Conservation (phyloP, 179 eudicot species). For the Corrigiola litoralis region DNA sequence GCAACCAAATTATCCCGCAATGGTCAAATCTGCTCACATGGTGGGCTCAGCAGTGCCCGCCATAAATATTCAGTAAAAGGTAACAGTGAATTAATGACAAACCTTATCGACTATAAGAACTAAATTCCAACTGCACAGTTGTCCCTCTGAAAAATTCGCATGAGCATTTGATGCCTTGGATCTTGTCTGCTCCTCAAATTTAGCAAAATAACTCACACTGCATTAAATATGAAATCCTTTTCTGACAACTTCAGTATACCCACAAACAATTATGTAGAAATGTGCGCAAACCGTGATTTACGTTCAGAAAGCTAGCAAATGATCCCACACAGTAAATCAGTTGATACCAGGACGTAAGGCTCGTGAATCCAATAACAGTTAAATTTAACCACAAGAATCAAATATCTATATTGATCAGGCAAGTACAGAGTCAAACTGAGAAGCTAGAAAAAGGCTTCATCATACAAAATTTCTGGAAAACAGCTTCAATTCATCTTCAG, state of each 20-base stretch:
- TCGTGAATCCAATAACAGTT: too few species aligned
- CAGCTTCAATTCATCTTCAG: neutral
- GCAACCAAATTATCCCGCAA: neutral
- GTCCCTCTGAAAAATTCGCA: conserved; percentile 5
- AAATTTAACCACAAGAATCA: too few species aligned
- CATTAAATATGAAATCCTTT: neutral
- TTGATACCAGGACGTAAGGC: too few species aligned
- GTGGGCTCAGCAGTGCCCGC: conserved; percentile 6
- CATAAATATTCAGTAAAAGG: conserved; percentile 10
- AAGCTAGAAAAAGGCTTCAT: neutral
- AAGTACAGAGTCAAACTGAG: neutral
- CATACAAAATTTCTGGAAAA: conserved; percentile 19
- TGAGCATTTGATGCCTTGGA: conserved; percentile 17
- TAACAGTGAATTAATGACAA: neutral
- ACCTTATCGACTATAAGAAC: neutral
- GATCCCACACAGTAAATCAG: too few species aligned
- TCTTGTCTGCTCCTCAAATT: conserved; percentile 14
- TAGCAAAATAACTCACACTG: neutral
- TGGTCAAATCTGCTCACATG: conserved; percentile 1
- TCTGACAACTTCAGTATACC: conserved; percentile 12
- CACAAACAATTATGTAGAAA: conserved; percentile 2
- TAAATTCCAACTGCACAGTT: conserved; percentile 13
- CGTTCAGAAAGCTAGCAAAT: too few species aligned
- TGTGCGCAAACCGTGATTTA: conserved; percentile 3
- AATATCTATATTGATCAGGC: conserved; percentile 1